phyloP scores from a whole-genome alignment of 768 basidiomycete species.

The Suillus brevipes region DNA sequence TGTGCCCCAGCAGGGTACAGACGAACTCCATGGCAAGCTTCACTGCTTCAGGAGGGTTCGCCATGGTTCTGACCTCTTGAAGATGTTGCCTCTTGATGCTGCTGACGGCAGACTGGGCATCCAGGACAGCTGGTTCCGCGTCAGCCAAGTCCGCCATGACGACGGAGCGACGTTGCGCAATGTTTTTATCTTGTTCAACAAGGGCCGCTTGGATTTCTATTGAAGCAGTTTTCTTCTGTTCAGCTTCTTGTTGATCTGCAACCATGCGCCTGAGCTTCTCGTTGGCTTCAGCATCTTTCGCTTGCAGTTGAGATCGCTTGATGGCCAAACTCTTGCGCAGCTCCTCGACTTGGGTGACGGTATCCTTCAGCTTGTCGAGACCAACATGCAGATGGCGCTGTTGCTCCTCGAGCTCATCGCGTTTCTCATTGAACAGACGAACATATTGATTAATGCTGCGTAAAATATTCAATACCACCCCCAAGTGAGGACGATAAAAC shows the following conservation, averaged over 20 bases:
- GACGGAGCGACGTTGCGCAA: slow-evolving; percentile 82
- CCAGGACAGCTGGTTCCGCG: slow-evolving; percentile 94
- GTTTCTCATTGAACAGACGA: slow-evolving; percentile 90
- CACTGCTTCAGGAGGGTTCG: slow-evolving; percentile 96
- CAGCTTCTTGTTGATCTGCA: slow-evolving; percentile 96
- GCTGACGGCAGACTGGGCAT: slow-evolving; percentile 94
- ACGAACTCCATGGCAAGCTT: slow-evolving; percentile 99
- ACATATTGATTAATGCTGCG: slow-evolving; percentile 96
- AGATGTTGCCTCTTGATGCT: slow-evolving; percentile 95
- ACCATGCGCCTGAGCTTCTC: slow-evolving; percentile 98
- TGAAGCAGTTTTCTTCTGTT: slow-evolving; percentile 96
- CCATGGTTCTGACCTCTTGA: slow-evolving; percentile 97
- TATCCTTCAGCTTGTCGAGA: slow-evolving; percentile 93
- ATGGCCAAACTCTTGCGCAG: slow-evolving; percentile 92
- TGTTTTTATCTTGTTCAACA: slow-evolving; percentile 86
- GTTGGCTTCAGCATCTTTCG: slow-evolving; percentile 94
- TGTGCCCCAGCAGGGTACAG: slow-evolving; percentile 93
- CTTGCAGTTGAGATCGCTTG: slow-evolving; percentile 89
- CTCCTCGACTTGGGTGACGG: slow-evolving; percentile 96
- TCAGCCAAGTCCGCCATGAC: slow-evolving; percentile 96
- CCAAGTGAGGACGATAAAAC: slow-evolving; percentile 33
- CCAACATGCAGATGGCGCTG: slow-evolving; percentile 98
- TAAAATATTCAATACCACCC: slow-evolving; percentile 12
- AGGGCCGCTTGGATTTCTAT: slow-evolving; percentile 94
- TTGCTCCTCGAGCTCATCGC: slow-evolving; percentile 96